These are phyloP conservation scores for Blastobotrys peoriensis DNA, from an alignment of 805 yeast genomes.

Conservation along the genomic window DNA sequence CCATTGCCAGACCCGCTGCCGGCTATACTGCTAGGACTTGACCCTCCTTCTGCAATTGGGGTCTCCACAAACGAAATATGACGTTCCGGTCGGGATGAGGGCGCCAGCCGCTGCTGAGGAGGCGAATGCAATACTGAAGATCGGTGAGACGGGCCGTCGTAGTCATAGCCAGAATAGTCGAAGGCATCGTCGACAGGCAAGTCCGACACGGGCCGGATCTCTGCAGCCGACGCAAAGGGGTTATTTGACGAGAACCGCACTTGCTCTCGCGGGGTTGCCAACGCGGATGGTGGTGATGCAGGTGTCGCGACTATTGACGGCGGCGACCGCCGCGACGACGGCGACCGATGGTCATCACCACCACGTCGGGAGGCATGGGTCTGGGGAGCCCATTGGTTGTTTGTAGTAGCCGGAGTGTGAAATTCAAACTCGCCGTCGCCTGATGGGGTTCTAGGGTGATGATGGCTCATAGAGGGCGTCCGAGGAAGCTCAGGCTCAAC, in stretches of 20 bases:
- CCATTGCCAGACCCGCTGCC: not conserved
- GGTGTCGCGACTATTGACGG: not conserved
- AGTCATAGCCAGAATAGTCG: slow-evolving; percentile 10
- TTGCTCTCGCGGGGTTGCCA: not conserved
- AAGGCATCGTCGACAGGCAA: slow-evolving; percentile 20
- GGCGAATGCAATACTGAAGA: slow-evolving; percentile 1
- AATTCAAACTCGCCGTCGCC: slow-evolving; percentile 1
- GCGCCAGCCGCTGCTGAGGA: not conserved
- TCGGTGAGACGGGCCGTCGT: slow-evolving; percentile 5
- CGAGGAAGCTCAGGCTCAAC: no score
- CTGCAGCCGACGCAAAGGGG: slow-evolving; percentile 5
- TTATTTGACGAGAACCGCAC: slow-evolving; percentile 6
- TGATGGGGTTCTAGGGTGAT: not conserved
- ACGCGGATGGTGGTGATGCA: not conserved
- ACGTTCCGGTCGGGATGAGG: not conserved
- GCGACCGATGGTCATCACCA: no score
- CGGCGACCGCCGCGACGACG: not conserved
- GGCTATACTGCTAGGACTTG: not conserved
- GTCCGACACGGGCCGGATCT: slow-evolving; percentile 15
- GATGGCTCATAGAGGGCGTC: no score
- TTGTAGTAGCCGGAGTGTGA: no score
- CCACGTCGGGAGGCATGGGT: no score
- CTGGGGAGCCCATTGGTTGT: no score
- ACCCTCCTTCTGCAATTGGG: not conserved
- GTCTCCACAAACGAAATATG: slow-evolving; percentile 6